phyloP scores from a whole-genome alignment of 441 rosid species.

The Pelargonium cotyledonis region DNA sequence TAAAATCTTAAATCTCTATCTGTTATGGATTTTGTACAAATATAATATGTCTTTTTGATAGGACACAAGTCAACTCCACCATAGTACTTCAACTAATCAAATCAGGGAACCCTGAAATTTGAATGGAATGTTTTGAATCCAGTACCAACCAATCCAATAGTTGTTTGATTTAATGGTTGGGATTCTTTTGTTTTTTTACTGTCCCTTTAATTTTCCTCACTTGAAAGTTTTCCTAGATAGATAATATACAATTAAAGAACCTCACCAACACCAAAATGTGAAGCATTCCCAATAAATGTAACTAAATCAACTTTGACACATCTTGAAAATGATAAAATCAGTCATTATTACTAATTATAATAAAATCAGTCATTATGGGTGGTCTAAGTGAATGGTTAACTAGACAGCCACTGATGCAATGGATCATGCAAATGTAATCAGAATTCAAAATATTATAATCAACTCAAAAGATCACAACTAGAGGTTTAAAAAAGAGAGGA shows the following conservation, averaged over 20 bases:
- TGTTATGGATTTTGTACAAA: neutral
- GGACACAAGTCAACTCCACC: constrained; percentile 7
- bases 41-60: neutral
- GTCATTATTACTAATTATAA: neutral
- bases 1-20: constrained; percentile 8
- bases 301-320: neutral
- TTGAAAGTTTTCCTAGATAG: neutral
- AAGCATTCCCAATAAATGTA: constrained; percentile 6
- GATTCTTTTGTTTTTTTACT: neutral
- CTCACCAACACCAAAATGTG: neutral
- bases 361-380: neutral
- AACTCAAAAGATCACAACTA: no score
- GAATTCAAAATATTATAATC: neutral
- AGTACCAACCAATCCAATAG: neutral
- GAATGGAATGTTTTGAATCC: neutral
- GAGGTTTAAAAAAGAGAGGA: no score
- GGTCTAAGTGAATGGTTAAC: neutral
- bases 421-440: neutral
- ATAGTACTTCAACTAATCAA: neutral
- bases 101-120: constrained; percentile 1
- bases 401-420: neutral
- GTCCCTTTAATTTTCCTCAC: neutral
- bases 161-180: neutral
- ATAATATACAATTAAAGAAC: neutral
- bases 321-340: neutral